Evolutionary conservation across 768 basidiomycete genomes (phyloP), one percentile per base, ranked within the genome.

Genomic region (Termitomyces sp.): DNA sequence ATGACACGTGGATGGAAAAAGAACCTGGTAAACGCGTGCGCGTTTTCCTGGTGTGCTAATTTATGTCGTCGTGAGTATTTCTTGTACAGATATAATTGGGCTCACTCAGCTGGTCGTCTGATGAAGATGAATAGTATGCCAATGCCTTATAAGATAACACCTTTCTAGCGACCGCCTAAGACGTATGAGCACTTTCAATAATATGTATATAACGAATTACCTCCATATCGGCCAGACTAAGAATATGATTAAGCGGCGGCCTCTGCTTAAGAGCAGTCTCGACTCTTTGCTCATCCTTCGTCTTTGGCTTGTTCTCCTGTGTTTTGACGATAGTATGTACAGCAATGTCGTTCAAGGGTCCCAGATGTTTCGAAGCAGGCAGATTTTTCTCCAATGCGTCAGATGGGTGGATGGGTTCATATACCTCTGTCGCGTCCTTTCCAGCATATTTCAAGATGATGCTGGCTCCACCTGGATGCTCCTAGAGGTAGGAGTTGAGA

Each of bases 1-100:
- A 92, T 83, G 40, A 98, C 83, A 24, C 94, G 85, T 16, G 94
- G 85, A 54, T 85, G 79, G 72, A 96, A 95, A 77, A 93, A 96
- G 70, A 93, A 87, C 32, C 92, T 83, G 43, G 80, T 77, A 70
- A 91, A 94, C n/a, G 90, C 90, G 43, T 81, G 78, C n/a, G 80
- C 75, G 61, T 94, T 94, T 69, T 93, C 88, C 10, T 66, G 58
- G 64, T 81, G 70, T 12, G 84, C 88, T 90, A 54, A 33, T 36
- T 49, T 47, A 30, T 12, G 54, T 60, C 63, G 54, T 60, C 63
- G 33, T 64, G 58, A 68, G 64, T 54, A 64, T 61, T 63, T 38
- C 13, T 20, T 58, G 9, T 42, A 40, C 18, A 9, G 14, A 22
- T 36, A 57, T 40, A 5, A 45, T 28, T 22, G n/a, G 13, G 74